Evolutionary conservation across 1,284 basidiomycete species (phyloP).

Genomic region (Trichosporon asahii): DNA sequence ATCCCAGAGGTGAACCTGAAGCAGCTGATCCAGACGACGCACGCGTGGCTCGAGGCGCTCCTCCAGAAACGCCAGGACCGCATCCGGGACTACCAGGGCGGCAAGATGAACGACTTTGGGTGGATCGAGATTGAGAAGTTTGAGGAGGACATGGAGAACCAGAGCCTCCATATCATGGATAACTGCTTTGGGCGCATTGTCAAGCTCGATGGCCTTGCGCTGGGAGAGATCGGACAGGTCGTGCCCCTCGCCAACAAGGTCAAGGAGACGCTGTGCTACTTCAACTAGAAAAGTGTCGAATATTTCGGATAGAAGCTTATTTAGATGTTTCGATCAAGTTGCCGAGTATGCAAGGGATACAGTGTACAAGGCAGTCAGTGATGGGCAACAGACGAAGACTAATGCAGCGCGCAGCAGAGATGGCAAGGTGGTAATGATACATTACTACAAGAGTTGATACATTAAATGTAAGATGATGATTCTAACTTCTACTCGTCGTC

Average conservation of each 20-base stretch:
- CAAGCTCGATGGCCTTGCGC: conserved; percentile 14
- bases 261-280: conserved; percentile 14
- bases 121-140: conserved; percentile 24
- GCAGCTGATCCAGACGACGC: conserved; percentile 21
- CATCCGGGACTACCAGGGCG: conserved; percentile 18
- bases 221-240: conserved; percentile 17
- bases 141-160: conserved; percentile 22
- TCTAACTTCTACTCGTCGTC: conserved; percentile 52
- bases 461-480: conserved; percentile 5
- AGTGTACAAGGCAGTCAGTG: background rate
- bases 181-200: conserved; percentile 20
- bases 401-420: background rate
- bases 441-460: conserved; percentile 7
- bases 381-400: background rate
- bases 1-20: conserved; percentile 27
- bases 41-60: conserved; percentile 20
- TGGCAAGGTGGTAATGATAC: background rate
- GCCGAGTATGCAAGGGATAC: background rate
- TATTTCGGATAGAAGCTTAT: background rate
- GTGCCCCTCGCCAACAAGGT: conserved; percentile 19
- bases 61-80: conserved; percentile 20
- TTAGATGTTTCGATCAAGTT: background rate
- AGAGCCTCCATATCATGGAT: conserved; percentile 25
- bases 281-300: background rate
- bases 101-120: conserved; percentile 8